phyloP scores from a whole-genome alignment of 2,329 filamentous ascomycete genomes.

The Botryosphaeria agaves region DNA sequence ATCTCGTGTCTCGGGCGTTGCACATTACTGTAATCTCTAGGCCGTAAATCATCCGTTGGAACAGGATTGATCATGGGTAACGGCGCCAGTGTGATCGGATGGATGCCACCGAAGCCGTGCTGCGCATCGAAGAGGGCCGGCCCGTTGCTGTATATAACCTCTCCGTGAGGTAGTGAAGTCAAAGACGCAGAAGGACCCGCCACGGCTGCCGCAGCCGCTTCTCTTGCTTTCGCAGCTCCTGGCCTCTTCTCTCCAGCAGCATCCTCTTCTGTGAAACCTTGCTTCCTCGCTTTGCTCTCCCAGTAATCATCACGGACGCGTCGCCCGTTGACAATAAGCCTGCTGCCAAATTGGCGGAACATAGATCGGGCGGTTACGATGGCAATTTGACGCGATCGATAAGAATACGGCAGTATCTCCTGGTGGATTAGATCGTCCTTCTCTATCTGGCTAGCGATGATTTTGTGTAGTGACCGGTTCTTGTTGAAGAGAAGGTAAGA shows the following conservation, averaged over 20 bases:
- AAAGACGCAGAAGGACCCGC: too few species aligned
- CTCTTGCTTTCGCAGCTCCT: slow-evolving; percentile 73
- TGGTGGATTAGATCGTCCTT: slow-evolving; percentile 93
- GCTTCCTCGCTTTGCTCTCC: slow-evolving; percentile 92
- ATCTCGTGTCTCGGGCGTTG: slow-evolving; percentile 80
- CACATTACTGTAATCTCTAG: slow-evolving; percentile 69
- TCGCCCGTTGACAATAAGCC: slow-evolving; percentile 77
- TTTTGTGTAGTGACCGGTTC: slow-evolving; percentile 91
- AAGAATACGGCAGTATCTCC: slow-evolving; percentile 92
- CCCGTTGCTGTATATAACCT: slow-evolving; percentile 75
- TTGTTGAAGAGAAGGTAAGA: slow-evolving; percentile 99
- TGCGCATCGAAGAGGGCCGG: slow-evolving; percentile 47
- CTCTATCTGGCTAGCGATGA: slow-evolving; percentile 87
- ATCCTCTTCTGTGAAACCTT: slow-evolving; percentile 95
- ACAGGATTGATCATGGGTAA: slow-evolving; percentile 73
- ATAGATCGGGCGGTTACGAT: slow-evolving; percentile 96
- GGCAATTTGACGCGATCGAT: slow-evolving; percentile 93
- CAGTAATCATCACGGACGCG: slow-evolving; percentile 96
- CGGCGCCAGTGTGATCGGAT: slow-evolving; percentile 51
- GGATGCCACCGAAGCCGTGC: slow-evolving; percentile 36
- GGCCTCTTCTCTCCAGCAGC: slow-evolving; percentile 90
- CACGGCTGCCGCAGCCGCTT: slow-evolving; percentile 51
- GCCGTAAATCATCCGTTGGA: slow-evolving; percentile 56
- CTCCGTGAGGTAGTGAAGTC: slow-evolving; percentile 51
- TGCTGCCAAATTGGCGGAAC: slow-evolving; percentile 95